Percentiles rank a stretch among this genome's conserved stretches.
phyloP scores from a whole-genome alignment of 1,139 yeast genomes.

The Meyerozyma sp. region DNA sequence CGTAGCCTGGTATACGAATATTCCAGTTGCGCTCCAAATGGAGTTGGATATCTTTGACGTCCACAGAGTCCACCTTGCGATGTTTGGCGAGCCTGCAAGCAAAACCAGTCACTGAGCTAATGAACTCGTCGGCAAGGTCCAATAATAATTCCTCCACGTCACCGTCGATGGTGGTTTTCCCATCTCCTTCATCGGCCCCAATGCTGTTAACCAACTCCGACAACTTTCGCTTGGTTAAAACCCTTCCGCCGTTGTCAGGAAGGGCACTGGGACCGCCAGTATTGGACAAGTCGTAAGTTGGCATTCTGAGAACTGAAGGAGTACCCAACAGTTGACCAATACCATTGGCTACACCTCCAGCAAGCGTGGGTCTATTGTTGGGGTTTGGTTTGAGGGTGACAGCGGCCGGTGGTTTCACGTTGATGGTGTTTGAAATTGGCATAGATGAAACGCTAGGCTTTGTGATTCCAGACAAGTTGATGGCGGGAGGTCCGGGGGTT shows the following conservation, averaged over 20 bases:
- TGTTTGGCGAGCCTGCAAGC: constrained; percentile 95
- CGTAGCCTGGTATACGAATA: constrained; percentile 87
- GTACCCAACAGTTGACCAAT: constrained; percentile 58
- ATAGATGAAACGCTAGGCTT: constrained; percentile 67
- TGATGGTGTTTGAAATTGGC: constrained; percentile 65
- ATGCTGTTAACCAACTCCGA: constrained; percentile 80
- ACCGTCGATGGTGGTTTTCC: constrained; percentile 88
- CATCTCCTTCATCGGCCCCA: constrained; percentile 81
- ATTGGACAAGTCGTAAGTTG: constrained; percentile 70
- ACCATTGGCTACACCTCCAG: constrained; percentile 78
- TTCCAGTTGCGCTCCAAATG: constrained; percentile 96
- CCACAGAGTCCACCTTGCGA: constrained; percentile 82
- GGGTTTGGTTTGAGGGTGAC: constrained; percentile 48
- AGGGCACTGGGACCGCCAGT: constrained; percentile 26
- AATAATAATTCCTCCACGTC: constrained; percentile 89
- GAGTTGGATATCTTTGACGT: constrained; percentile 83
- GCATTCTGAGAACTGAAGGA: constrained; percentile 73
- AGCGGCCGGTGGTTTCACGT: constrained; percentile 60
- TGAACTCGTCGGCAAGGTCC: constrained; percentile 95
- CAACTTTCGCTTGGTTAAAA: constrained; percentile 81
- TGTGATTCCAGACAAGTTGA: constrained; percentile 45
- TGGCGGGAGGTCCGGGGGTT: constrained; percentile 11
- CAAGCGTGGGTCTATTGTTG: constrained; percentile 68
- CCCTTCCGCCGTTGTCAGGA: constrained; percentile 63
- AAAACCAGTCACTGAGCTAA: constrained; percentile 81